Evolutionary conservation across 805 yeast species (phyloP), one percentile per base, ranked within the genome.

Genomic region (Pichia rugopelliculosa): DNA sequence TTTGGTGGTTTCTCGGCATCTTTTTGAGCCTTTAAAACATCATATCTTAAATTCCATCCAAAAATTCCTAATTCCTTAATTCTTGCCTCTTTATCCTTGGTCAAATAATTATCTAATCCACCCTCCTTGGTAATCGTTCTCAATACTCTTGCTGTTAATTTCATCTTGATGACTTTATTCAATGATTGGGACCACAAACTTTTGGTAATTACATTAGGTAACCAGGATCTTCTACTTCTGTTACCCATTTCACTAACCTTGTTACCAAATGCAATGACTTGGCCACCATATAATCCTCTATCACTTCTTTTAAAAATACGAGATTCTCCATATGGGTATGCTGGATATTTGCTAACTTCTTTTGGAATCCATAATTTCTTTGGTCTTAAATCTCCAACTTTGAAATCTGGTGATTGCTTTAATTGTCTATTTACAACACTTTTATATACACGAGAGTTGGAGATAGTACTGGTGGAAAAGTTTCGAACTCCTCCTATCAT

Each of bases 51-150:
- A 57, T 77, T 78, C 98, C 98, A 93, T 30, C 98, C 99, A 48
- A 77, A 73, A 46, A 90, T 84, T 0, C 99, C 99, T 60, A 93
- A 70, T 63, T 93, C 96, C 70, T 93, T 93, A 54, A 87, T 73
- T 69, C 99, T 76, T 3, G 95, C 95, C 6, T 95, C 73, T 56
- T 85, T 87, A 50, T 89, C 95, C 67, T 93, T 93, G 39, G 80
- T 75, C 52, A 93, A 66, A 62, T 93, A 93, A 54, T 82, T 82
- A 62, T 93, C 99, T 48, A 93, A 72, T 6, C 99, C 99, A 52
- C 99, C 99, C 65, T 91, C 98, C 57, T 81, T 87, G 49, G 87
- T 84, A 50, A 93, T 83, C 0, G 97, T 89, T 58, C 82, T 80
- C 60, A 93, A 73, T 6, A 89, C 97, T 50, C 82, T 77, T 6